These are phyloP conservation scores for Dendrobium chrysotoxum DNA, from an alignment of 106 monocot genomes.

Conservation along the genomic window DNA sequence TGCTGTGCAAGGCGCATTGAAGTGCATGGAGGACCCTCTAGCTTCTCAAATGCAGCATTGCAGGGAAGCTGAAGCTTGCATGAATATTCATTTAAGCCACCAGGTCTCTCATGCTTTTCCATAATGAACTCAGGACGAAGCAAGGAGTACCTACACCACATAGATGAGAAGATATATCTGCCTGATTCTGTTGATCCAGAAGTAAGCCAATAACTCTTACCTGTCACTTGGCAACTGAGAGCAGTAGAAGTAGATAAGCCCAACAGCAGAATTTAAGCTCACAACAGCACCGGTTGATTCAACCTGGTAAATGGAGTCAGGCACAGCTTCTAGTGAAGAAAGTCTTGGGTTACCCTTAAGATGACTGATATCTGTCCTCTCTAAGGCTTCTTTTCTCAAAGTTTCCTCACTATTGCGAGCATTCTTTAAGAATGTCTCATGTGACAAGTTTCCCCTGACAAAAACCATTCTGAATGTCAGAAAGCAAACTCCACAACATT, in stretches of 20 bases:
- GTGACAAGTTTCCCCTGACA: slow-evolving; percentile 75
- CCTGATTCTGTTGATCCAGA: neutral
- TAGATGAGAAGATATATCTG: slow-evolving; percentile 1
- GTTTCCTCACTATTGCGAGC: slow-evolving; percentile 98
- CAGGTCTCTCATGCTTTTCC: slow-evolving; percentile 76
- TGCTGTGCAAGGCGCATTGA: slow-evolving; percentile 96
- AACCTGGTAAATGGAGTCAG: slow-evolving; percentile 80
- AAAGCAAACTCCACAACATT: neutral
- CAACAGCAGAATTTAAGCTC: slow-evolving; percentile 96
- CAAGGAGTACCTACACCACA: slow-evolving; percentile 71
- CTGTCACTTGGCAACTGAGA: slow-evolving; percentile 97
- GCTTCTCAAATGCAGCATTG: slow-evolving; percentile 93
- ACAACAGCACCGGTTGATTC: slow-evolving; percentile 96
- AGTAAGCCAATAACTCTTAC: slow-evolving; percentile 20
- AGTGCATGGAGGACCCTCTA: slow-evolving; percentile 90
- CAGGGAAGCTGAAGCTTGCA: slow-evolving; percentile 98
- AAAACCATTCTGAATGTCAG: slow-evolving; percentile 11
- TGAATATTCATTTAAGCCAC: slow-evolving; percentile 70
- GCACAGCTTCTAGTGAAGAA: slow-evolving; percentile 45
- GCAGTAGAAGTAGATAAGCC: slow-evolving; percentile 96
- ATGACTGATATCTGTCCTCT: slow-evolving; percentile 98
- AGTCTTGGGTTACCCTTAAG: slow-evolving; percentile 63
- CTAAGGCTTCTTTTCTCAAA: slow-evolving; percentile 93
- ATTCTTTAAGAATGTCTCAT: slow-evolving; percentile 93
- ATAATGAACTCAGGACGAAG: slow-evolving; percentile 98